Base-by-base conservation (phyloP, 2,329 filamentous ascomycete genomes). In the Calonectria ilicicola region DNA sequence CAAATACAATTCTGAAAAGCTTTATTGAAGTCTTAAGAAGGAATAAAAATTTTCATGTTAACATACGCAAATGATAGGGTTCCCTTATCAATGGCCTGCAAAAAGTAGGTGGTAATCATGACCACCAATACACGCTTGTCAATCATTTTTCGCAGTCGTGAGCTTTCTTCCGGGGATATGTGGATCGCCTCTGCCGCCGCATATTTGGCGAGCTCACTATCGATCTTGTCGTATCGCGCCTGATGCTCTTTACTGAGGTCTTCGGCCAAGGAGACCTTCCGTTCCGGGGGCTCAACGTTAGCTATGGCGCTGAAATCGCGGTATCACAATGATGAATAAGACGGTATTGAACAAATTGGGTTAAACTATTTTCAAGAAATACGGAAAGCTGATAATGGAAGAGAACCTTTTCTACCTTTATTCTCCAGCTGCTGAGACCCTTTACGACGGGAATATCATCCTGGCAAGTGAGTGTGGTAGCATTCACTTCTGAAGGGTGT, bases 21-120 rank as follows among this genome's bases (percentile, higher is more conserved):
- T n/a, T 7, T 4, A n/a, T 44, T 44, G 15, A 7, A 44, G n/a
- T 2, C 17, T 40, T n/a, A n/a, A n/a, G 14, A 44, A 44, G 17
- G 40, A 8, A n/a, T n/a, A n/a, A 19, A 5, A 32, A 32, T 32
- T 32, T 9, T 19, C n/a, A 19, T 19, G 17, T 46, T n/a, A 6
- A 46, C 42, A 21, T 46, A 46, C 42, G 90, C 89, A 87, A 87
- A 93, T 1, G 88, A 90, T 79, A 93, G 84, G 0, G 91, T 93
- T 27, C 91, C 91, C 81, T 93, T 93, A 81, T 93, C 92, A 53
- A 93, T 86, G 56, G 91, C 89, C 79, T 94, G 93, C 23, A 94
- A 83, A 79, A 95, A 94, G 83, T 95, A 95, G 0, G 93, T 94
- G 58, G 89, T 82, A 70, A 95, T 89, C 93, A 95, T 95, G 81